These are phyloP conservation scores for Sutorius australiensis DNA, from an alignment of 768 basidiomycete genomes.

Conservation along the genomic window DNA sequence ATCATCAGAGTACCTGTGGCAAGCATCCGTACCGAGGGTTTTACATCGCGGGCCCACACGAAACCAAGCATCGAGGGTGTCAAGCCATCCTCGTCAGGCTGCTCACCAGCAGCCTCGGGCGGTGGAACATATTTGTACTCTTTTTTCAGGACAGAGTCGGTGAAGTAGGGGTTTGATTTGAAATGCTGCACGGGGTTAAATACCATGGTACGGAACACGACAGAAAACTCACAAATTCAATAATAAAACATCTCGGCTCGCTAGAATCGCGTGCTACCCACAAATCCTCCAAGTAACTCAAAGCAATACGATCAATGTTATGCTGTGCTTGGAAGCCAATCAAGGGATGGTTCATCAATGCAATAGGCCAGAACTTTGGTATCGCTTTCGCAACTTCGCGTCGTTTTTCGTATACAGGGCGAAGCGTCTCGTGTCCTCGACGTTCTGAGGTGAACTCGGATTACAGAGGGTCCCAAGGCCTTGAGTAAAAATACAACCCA, in stretches of 20 bases:
- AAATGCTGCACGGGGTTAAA: conserved; percentile 52
- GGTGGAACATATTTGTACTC: conserved; percentile 70
- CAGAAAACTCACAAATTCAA: conserved; percentile 76
- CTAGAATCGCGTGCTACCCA: conserved; percentile 72
- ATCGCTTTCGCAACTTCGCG: conserved; percentile 63
- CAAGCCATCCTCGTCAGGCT: conserved; percentile 69
- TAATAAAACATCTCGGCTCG: conserved; percentile 77
- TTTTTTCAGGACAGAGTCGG: conserved; percentile 72
- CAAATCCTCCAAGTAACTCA: conserved; percentile 81
- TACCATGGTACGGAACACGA: neutral
- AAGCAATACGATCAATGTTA: conserved; percentile 71
- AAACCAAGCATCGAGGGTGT: conserved; percentile 78
- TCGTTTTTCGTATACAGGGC: conserved; percentile 66
- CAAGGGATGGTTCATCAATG: conserved; percentile 68
- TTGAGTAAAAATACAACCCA: conserved; percentile 34
- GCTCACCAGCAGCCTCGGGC: conserved; percentile 49
- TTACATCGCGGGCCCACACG: conserved; percentile 72
- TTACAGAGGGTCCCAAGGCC: conserved; percentile 4
- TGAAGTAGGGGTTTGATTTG: conserved; percentile 84
- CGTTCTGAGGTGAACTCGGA: conserved; percentile 47
- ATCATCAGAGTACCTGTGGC: neutral
- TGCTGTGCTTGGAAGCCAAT: conserved; percentile 68
- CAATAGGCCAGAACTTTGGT: conserved; percentile 81
- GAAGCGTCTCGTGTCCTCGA: conserved; percentile 52
- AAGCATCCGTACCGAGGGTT: conserved; percentile 51